phyloP scores from a whole-genome alignment of 495 filamentous ascomycete genomes.

The Hypoxylon trugodes region DNA sequence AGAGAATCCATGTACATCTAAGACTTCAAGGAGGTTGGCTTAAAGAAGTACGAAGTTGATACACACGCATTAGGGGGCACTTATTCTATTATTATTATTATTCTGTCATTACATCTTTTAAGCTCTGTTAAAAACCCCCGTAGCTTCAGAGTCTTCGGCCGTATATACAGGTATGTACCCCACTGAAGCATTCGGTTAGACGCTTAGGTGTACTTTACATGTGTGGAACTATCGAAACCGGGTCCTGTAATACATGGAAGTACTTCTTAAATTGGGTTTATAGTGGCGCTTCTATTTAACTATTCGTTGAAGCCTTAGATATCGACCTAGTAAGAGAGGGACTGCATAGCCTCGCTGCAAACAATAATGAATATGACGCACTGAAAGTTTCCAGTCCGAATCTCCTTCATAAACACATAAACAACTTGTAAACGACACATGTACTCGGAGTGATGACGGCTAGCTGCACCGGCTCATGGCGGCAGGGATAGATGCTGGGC shows the following conservation, averaged over 20 bases:
- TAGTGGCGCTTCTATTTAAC: background rate
- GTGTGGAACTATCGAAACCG: conserved; percentile 16
- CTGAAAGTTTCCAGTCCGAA: too few species aligned
- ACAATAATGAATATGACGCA: too few species aligned
- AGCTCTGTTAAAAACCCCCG: background rate
- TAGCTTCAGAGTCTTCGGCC: background rate
- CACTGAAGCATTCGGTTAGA: conserved; percentile 25
- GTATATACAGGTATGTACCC: conserved; percentile 3
- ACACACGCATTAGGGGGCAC: too few species aligned
- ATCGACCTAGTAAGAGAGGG: background rate
- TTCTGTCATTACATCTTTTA: too few species aligned
- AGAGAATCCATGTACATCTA: too few species aligned
- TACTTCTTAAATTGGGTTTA: conserved; percentile 20
- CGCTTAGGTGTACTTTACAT: conserved; percentile 4
- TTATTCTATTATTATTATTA: background rate
- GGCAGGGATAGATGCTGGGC: conserved; percentile 20
- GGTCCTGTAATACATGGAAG: conserved; percentile 17
- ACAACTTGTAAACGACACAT: conserved; percentile 17
- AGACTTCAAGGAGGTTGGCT: too few species aligned
- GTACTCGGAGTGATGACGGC: conserved; percentile 4
- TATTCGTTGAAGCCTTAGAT: background rate
- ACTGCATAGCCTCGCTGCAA: background rate
- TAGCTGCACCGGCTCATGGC: conserved; percentile 25
- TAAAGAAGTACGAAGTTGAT: too few species aligned
- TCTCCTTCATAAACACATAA: too few species aligned